phyloP scores from a whole-genome alignment of 768 basidiomycete species.

The Collybia sp. region DNA sequence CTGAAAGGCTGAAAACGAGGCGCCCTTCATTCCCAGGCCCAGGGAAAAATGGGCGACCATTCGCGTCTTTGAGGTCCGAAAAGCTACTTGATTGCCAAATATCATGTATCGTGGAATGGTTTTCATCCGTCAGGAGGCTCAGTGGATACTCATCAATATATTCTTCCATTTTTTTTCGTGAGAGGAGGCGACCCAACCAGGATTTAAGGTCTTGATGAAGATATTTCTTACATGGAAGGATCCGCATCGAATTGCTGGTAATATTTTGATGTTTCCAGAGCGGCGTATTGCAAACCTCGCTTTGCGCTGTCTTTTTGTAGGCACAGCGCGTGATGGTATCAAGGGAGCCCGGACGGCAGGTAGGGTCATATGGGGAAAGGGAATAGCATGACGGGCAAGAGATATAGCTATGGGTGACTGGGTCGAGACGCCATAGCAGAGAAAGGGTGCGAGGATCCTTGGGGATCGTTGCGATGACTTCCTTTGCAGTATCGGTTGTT shows the following conservation, averaged over 20 bases:
- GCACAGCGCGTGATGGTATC: slow-evolving; percentile 2
- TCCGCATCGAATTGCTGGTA: neutral
- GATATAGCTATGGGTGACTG: slow-evolving; percentile 12
- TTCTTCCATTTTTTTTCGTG: slow-evolving; percentile 19
- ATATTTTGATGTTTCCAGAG: slow-evolving; percentile 13
- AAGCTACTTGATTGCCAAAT: slow-evolving; percentile 16
- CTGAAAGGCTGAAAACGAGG: slow-evolving; percentile 16
- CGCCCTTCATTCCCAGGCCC: slow-evolving; percentile 10
- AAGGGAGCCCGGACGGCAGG: neutral
- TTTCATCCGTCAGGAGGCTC: neutral
- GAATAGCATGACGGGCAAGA: slow-evolving; percentile 18
- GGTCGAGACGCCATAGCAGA: slow-evolving; percentile 14
- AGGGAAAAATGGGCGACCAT: slow-evolving; percentile 17
- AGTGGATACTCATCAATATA: slow-evolving; percentile 11
- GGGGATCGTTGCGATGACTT: slow-evolving; percentile 6
- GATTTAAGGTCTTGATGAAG: slow-evolving; percentile 16
- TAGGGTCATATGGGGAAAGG: slow-evolving; percentile 10
- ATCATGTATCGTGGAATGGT: slow-evolving; percentile 6
- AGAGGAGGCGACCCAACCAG: slow-evolving; percentile 21
- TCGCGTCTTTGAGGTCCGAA: slow-evolving; percentile 9
- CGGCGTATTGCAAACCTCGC: slow-evolving; percentile 7
- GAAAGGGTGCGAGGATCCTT: slow-evolving; percentile 15
- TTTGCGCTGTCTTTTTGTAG: slow-evolving; percentile 5
- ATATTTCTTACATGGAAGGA: slow-evolving; percentile 9
- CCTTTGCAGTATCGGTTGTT: neutral